A percentile compares a stretch with the other conserved stretches of the same genome.
These are phyloP conservation scores for Cryomyces minteri DNA, from an alignment of 495 filamentous ascomycete species.

Conservation along the genomic window DNA sequence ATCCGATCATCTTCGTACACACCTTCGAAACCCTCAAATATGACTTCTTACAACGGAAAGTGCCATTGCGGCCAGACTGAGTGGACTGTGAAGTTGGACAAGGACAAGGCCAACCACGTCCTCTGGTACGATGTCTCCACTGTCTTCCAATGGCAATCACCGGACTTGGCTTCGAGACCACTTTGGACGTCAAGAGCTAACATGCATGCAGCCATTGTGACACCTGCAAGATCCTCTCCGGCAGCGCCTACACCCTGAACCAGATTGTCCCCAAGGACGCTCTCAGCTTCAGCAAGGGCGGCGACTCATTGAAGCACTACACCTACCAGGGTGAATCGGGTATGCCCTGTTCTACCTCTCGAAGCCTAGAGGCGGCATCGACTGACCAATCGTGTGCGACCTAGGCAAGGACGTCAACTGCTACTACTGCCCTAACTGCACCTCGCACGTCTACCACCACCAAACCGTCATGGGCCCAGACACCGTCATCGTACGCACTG, in stretches of 20 bases:
- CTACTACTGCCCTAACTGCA: constrained; percentile 36
- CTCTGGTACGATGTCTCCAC: constrained; percentile 23
- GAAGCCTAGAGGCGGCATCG: background rate
- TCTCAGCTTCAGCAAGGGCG: constrained; percentile 30
- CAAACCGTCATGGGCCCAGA: constrained; percentile 28
- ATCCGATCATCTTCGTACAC: background rate
- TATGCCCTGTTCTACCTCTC: constrained; percentile 5
- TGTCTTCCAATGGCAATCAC: constrained; percentile 22
- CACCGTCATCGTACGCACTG: constrained; percentile 29
- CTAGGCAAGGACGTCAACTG: constrained; percentile 30
- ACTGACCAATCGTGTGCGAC: background rate
- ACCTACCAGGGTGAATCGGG: constrained; percentile 32
- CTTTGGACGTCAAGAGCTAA: background rate
- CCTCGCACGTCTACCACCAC: constrained; percentile 31
- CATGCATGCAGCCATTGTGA: constrained; percentile 27
- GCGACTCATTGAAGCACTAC: constrained; percentile 21
- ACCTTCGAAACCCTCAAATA: constrained; percentile 4
- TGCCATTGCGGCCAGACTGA: constrained; percentile 30
- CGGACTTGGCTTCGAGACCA: constrained; percentile 16
- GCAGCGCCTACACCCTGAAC: constrained; percentile 30
- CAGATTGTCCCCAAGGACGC: constrained; percentile 27
- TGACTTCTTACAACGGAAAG: constrained; percentile 24
- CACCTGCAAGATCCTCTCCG: constrained; percentile 30
- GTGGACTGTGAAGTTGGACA: background rate
- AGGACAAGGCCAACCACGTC: background rate